Conservation (phyloP, 495 filamentous ascomycete species). For the Recurvomyces mirabilis region DNA sequence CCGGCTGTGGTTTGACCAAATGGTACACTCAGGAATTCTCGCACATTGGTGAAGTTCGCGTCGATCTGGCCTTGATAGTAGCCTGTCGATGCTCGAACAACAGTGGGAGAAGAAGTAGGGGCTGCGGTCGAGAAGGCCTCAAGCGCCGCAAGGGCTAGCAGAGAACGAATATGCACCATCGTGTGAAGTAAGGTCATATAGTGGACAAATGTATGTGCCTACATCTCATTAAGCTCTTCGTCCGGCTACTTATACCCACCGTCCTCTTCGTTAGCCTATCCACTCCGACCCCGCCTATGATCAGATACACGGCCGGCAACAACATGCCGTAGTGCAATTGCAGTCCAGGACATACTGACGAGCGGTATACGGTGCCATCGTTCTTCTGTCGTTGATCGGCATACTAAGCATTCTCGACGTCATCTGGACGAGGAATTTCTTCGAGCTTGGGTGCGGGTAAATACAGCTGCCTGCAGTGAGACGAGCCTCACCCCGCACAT, state of each 20-base stretch:
- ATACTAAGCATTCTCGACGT: too few species aligned
- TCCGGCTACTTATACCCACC: background rate
- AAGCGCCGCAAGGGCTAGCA: background rate
- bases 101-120: background rate
- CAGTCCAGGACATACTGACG: too few species aligned
- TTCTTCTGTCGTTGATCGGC: too few species aligned
- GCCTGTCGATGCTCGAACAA: constrained; percentile 9
- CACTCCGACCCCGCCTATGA: too few species aligned
- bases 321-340: too few species aligned
- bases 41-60: constrained; percentile 29
- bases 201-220: background rate
- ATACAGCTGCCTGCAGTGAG: too few species aligned
- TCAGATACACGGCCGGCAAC: too few species aligned
- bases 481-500: too few species aligned
- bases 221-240: background rate
- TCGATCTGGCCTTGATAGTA: constrained; percentile 29
- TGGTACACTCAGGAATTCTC: constrained; percentile 39
- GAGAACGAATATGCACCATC: background rate
- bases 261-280: too few species aligned
- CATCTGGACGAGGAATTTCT: too few species aligned
- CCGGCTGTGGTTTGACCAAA: constrained; percentile 35
- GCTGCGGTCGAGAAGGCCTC: background rate
- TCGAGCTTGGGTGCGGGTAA: too few species aligned
- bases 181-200: background rate
- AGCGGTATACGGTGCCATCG: too few species aligned